A percentile compares a stretch with the other conserved stretches of the same genome.
Conservation (phyloP, 2,329 filamentous ascomycete genomes). For the Zymoseptoria ardabiliae region DNA sequence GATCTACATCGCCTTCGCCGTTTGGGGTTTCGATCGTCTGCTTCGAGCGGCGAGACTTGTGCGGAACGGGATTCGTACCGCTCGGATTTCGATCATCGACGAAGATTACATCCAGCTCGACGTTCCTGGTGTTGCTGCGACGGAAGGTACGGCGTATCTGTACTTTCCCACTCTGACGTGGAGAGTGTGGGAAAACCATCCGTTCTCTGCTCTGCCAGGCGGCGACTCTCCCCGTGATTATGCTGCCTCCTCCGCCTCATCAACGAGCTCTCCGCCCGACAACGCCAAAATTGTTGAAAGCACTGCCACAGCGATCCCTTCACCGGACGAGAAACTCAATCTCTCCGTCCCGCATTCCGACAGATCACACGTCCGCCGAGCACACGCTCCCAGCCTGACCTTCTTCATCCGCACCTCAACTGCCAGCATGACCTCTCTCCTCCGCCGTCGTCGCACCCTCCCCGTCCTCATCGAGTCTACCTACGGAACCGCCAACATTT, state of each 20-base stretch:
- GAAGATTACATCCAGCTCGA: slow-evolving; percentile 36
- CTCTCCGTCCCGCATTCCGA: background rate
- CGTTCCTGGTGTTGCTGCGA: slow-evolving; percentile 35
- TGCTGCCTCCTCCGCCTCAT: background rate
- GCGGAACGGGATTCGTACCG: slow-evolving; percentile 32
- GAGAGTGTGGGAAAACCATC: slow-evolving; percentile 47
- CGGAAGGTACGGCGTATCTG: slow-evolving; percentile 35
- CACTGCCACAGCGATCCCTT: background rate
- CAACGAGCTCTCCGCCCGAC: background rate
- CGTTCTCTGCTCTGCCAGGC: slow-evolving; percentile 36
- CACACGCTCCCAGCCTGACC: slow-evolving; percentile 23
- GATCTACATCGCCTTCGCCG: slow-evolving; percentile 37
- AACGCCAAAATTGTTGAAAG: background rate
- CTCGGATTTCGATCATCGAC: slow-evolving; percentile 31
- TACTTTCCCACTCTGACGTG: slow-evolving; percentile 44
- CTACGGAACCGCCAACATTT: slow-evolving; percentile 22
- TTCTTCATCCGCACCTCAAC: slow-evolving; percentile 32
- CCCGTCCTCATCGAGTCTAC: slow-evolving; percentile 35
- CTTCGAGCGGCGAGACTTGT: slow-evolving; percentile 34
- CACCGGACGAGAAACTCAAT: background rate
- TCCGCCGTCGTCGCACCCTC: slow-evolving; percentile 14
- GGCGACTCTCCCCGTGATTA: background rate
- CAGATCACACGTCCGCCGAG: background rate
- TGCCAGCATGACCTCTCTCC: slow-evolving; percentile 30
- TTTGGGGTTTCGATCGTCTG: slow-evolving; percentile 44